Percentiles rank a stretch among this genome's conserved stretches.
Evolutionary conservation across 352 stramenopile species (phyloP).

Genomic region (Globisporangium uncinulatum): DNA sequence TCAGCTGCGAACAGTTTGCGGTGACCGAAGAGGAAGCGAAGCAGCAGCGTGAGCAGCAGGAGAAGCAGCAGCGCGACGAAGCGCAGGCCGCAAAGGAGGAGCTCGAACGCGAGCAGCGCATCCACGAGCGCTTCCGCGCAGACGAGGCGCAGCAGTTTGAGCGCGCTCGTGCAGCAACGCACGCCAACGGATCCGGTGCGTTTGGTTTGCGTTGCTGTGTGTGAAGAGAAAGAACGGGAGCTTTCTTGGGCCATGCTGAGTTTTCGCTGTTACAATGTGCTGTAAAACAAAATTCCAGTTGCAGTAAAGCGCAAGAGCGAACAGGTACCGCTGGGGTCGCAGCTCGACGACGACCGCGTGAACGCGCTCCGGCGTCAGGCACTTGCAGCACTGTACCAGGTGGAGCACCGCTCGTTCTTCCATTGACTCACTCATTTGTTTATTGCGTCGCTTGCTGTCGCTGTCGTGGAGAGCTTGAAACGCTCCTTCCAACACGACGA

Average conservation of each 20-base stretch:
- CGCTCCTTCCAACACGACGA: no score
- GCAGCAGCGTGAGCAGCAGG: conserved; percentile 34
- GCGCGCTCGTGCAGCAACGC: conserved; percentile 1
- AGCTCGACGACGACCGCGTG: conserved; percentile 33
- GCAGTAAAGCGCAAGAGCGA: conserved; percentile 51
- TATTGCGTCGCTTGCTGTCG: conserved; percentile 10
- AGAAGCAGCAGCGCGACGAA: conserved; percentile 31
- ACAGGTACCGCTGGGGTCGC: conserved; percentile 10
- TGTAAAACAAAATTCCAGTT: background rate
- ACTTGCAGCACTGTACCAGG: conserved; percentile 62
- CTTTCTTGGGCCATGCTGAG: background rate
- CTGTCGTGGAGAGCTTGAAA: no score
- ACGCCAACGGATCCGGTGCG: conserved; percentile 22
- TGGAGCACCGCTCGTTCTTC: conserved; percentile 52
- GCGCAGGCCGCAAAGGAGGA: conserved; percentile 30
- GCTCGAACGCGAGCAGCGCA: conserved; percentile 30
- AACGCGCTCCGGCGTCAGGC: conserved; percentile 46
- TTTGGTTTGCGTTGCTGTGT: background rate
- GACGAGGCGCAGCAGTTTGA: conserved; percentile 30
- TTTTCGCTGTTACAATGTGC: background rate
- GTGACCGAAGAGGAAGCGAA: conserved; percentile 70
- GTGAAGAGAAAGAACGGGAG: no score
- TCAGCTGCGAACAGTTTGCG: conserved; percentile 68
- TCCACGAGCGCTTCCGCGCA: conserved; percentile 61
- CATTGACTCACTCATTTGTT: conserved; percentile 9